Conservation (phyloP, 2,329 filamentous ascomycete genomes). For the Fusarium pseudograminearum region DNA sequence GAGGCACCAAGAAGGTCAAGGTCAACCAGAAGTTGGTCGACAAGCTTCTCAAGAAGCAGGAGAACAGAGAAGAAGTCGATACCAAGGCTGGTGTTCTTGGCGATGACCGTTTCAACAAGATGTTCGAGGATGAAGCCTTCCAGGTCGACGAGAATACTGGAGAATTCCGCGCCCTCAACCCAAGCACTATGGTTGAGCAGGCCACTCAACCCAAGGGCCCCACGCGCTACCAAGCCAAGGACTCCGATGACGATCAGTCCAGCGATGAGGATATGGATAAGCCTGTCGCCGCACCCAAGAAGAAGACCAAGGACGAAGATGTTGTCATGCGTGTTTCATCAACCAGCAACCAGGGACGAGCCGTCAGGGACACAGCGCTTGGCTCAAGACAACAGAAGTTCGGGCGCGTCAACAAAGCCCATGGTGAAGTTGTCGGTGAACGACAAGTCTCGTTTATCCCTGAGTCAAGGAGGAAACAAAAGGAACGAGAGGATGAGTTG, state of each 20-base stretch:
- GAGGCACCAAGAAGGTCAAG: conserved; percentile 96
- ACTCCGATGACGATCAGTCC: conserved; percentile 60
- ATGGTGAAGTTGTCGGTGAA: conserved; percentile 68
- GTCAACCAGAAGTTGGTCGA: conserved; percentile 88
- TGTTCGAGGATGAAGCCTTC: conserved; percentile 96
- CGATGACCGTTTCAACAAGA: conserved; percentile 85
- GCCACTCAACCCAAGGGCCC: conserved; percentile 52
- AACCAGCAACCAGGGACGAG: conserved; percentile 70
- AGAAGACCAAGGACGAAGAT: conserved; percentile 54
- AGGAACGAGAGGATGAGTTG: conserved; percentile 50
- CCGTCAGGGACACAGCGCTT: conserved; percentile 66
- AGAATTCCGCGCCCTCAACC: conserved; percentile 91
- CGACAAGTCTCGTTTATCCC: conserved; percentile 81
- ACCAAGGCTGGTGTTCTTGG: conserved; percentile 75
- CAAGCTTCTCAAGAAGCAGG: conserved; percentile 75
- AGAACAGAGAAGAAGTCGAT: conserved; percentile 69
- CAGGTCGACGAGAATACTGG: conserved; percentile 88
- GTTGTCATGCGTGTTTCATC: conserved; percentile 77
- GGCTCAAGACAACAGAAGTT: conserved; percentile 67
- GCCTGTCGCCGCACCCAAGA: conserved; percentile 38
- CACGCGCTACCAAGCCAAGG: conserved; percentile 54
- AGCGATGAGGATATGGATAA: conserved; percentile 56
- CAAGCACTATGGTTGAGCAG: conserved; percentile 74
- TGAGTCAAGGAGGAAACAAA: conserved; percentile 64
- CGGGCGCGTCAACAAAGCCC: conserved; percentile 60